Base-by-base conservation (phyloP, 257 asterid genomes). In the Fraxinus pennsylvanica region DNA sequence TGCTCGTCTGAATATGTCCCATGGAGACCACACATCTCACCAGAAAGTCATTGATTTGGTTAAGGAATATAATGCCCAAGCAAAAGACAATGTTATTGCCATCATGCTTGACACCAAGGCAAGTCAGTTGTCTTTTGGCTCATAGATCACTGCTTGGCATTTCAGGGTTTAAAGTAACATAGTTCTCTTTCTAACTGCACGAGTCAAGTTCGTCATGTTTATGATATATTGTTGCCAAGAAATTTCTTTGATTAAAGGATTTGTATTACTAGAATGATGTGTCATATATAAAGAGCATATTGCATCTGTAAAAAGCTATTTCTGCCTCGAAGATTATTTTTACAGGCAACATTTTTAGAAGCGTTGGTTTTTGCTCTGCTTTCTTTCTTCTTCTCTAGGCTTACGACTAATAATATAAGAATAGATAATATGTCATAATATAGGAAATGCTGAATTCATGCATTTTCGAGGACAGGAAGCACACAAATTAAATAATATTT, bases 21-120 rank as follows among this genome's bases (percentile, higher is more conserved):
- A 91, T 30, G 97, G 96, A 79, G 96, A 91, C 83, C 97, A 92
- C 77, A 87, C 97, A n/a, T 92, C 96, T 32, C 97, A 92, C 82
- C 97, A 91, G 76, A 91, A 91, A 81, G 95, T 91, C 70, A 89
- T 92, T 79, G 96, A 91, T 86, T 82, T 91, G 90, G 96, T 92
- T 71, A 91, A 87, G 83, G 95, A 89, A 79, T 92, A 89, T 75
- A 92, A 90, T 80, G 84, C 92, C 61, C 93, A 90, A 80, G 80
- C 89, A 14, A 92, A 92, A 75, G 97, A 90, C 83, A 92, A 90
- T 74, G 97, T 92, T 81, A 92, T 92, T 36, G 92, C 96, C 76
- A 92, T 91, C 81, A 92, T 92, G 96, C 93, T 92, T 74, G 96
- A 90, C 75, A 91, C 94, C 29, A 91, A 89, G 96, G 96, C 85